These are phyloP conservation scores for Colletotrichum gigasporum DNA, from an alignment of 2,329 filamentous ascomycete genomes.

Conservation along the genomic window DNA sequence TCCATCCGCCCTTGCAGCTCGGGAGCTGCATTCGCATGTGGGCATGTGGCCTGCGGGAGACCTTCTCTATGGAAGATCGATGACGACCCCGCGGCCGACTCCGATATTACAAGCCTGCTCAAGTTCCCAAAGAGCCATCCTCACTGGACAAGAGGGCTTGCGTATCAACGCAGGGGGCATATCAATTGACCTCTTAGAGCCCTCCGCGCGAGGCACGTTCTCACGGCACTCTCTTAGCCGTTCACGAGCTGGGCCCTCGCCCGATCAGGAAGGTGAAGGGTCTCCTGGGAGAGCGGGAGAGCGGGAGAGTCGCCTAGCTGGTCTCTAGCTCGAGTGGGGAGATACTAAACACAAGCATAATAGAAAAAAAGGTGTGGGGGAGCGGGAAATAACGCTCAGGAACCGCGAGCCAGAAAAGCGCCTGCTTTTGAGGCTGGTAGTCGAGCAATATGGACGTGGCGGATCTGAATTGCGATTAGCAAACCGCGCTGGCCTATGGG, in stretches of 20 bases:
- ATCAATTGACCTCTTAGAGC: slow-evolving; percentile 34
- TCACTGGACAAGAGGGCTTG: slow-evolving; percentile 17
- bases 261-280: slow-evolving; percentile 30
- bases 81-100: slow-evolving; percentile 21
- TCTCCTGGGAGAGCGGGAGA: background rate
- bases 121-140: background rate
- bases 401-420: background rate
- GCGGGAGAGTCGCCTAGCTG: slow-evolving; percentile 26
- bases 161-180: slow-evolving; percentile 27
- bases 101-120: slow-evolving; percentile 6
- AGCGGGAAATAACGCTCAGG: background rate
- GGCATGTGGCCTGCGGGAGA: background rate
- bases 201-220: slow-evolving; percentile 33
- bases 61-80: slow-evolving; percentile 2
- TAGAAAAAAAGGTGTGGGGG: background rate
- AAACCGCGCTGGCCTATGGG: background rate
- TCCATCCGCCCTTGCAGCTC: slow-evolving; percentile 27
- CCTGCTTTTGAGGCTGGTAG: background rate
- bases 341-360: background rate
- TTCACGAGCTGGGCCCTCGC: background rate
- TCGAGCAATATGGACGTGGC: background rate
- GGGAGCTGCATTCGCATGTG: slow-evolving; percentile 8
- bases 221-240: slow-evolving; percentile 7
- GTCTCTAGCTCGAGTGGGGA: slow-evolving; percentile 22
- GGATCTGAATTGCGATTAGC: background rate